Base-by-base conservation (phyloP, 306 rosid species). In the Carpinus fangiana region DNA sequence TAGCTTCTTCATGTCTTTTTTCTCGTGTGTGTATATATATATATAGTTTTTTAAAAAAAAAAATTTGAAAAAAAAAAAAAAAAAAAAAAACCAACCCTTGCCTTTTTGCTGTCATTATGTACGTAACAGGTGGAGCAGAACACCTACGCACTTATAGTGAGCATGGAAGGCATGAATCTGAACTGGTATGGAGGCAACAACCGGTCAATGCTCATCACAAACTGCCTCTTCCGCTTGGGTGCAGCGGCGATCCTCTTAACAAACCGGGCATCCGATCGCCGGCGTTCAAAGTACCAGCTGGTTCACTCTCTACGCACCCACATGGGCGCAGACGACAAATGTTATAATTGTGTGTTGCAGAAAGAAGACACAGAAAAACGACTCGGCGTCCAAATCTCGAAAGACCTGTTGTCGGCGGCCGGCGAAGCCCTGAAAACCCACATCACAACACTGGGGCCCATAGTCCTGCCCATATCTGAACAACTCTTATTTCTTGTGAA, bases 191-290 rank as follows among this genome's bases (percentile, higher is more conserved):
- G 50, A 4, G 72, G 72, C 50, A 67, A 67, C 41, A 18, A 17
- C 28, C 72, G 72, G 8, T 67, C 72, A 41, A 67, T 67, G 72
- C 72, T 67, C 50, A 41, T 67, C 21, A 38, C 72, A 10, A 67
- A 67, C 51, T 67, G 72, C 47, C 72, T 67, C 51, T 67, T 67
- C 51, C 72, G 72, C 4, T 18, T 67, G 51, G 72, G 72, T 18
- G 72, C 72, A 18, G 12, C 51, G 4, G 72, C 72, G 7, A 11
- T 67, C 50, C 72, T 67, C 8, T 41, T 67, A n/a, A 17, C 72
- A 10, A 67, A 41, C 72, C 72, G 51, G n/a, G 41, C 7, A 4
- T 67, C 51, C 4, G 72, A 67, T n/a, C 72, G 72, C 72, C 28
- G 72, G 12, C 51, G 47, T 67, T 67, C 72, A 67, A 67, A 67